A percentile compares a stretch with the other conserved stretches of the same genome.
Evolutionary conservation across 192 early-diverging fungal genomes (phyloP).

Genomic region (Backusella liffmaniae): DNA sequence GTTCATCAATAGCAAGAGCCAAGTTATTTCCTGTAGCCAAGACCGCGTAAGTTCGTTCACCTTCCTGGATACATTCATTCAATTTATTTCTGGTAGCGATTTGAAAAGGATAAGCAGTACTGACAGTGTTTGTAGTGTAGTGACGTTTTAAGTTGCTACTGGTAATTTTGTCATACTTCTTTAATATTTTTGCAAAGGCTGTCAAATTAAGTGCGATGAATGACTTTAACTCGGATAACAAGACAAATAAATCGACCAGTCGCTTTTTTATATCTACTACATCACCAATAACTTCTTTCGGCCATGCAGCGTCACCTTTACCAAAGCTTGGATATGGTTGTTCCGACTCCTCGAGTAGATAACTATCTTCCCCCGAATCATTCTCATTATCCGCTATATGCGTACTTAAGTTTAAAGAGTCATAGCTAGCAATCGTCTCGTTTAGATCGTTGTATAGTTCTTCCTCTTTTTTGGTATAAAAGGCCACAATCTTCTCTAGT

Average conservation of each 20-base stretch:
- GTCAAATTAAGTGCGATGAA: constrained; percentile 89
- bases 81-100: constrained; percentile 56
- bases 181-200: constrained; percentile 92
- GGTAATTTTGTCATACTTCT: constrained; percentile 97
- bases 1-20: constrained; percentile 66
- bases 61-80: constrained; percentile 59
- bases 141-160: constrained; percentile 61
- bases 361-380: background rate
- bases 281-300: background rate
- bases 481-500: constrained; percentile 75
- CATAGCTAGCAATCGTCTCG: background rate
- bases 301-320: background rate
- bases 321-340: background rate
- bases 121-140: constrained; percentile 68
- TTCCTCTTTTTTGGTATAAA: constrained; percentile 81
- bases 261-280: constrained; percentile 29
- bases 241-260: constrained; percentile 75
- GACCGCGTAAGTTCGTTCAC: constrained; percentile 61
- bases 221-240: constrained; percentile 81
- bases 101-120: constrained; percentile 68
- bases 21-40: constrained; percentile 59
- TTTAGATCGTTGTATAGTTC: constrained; percentile 72
- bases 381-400: background rate
- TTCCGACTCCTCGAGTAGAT: background rate
- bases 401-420: background rate